Evolutionary conservation across 2,329 filamentous ascomycete genomes (phyloP).

Genomic region (Raffaelea albimanens): DNA sequence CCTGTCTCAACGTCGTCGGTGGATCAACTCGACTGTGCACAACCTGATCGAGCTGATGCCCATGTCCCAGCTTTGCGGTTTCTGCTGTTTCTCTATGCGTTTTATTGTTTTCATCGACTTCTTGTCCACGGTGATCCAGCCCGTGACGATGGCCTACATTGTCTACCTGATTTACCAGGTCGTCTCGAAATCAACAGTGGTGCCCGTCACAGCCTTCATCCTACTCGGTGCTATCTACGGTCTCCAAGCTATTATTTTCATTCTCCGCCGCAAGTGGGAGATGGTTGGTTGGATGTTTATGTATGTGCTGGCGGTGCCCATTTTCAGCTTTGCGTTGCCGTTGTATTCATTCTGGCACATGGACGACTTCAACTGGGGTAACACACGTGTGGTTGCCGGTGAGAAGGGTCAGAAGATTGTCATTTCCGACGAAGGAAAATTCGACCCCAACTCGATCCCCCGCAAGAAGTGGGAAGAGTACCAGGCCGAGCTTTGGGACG

Average conservation of each 20-base stretch:
- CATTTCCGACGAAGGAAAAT: constrained; percentile 95
- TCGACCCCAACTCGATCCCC: constrained; percentile 84
- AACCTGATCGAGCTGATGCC: constrained; percentile 94
- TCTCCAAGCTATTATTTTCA: constrained; percentile 95
- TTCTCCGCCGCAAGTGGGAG: constrained; percentile 93
- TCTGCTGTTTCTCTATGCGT: constrained; percentile 99
- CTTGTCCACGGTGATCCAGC: constrained; percentile 83
- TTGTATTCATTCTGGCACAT: constrained; percentile 98
- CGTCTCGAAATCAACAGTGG: constrained; percentile 45
- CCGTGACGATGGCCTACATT: constrained; percentile 84
- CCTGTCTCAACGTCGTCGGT: constrained; percentile 94
- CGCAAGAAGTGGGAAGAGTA: constrained; percentile 99
- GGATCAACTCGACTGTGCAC: constrained; percentile 99
- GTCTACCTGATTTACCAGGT: constrained; percentile 77
- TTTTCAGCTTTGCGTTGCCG: constrained; percentile 84
- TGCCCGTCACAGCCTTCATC: constrained; percentile 82
- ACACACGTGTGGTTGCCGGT: constrained; percentile 92
- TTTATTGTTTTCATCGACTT: constrained; percentile 95
- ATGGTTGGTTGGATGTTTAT: constrained; percentile 99
- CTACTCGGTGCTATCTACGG: constrained; percentile 93
- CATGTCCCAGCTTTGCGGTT: constrained; percentile 88
- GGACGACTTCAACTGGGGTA: constrained; percentile 99
- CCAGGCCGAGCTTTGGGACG: constrained; percentile 95
- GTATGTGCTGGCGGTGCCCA: constrained; percentile 81
- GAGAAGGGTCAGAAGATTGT: constrained; percentile 89